These are phyloP conservation scores for Nitzschia sp. DNA, from an alignment of 108 stramenopile genomes.

Conservation along the genomic window DNA sequence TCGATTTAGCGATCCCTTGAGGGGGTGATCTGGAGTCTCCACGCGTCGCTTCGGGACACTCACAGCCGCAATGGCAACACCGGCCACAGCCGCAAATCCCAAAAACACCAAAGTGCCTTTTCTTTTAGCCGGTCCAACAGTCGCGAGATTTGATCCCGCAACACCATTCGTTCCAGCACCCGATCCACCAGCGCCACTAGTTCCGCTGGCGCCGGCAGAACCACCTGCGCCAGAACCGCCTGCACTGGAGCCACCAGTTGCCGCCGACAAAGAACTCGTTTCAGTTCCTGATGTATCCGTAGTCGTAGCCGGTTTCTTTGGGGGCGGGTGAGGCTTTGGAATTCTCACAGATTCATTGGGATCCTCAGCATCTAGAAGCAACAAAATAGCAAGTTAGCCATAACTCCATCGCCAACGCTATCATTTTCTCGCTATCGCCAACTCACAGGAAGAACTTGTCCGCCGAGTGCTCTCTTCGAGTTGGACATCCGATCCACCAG, in stretches of 20 bases:
- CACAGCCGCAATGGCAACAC: constrained; percentile 33
- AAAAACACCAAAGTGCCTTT: constrained; percentile 12
- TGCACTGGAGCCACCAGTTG: constrained; percentile 1
- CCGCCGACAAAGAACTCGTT: not conserved
- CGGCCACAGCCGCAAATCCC: constrained; percentile 32
- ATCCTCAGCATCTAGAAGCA: not conserved
- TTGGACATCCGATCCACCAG: constrained; percentile 5
- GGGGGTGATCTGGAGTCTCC: constrained; percentile 32
- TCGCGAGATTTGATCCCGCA: not conserved
- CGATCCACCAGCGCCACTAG: constrained; percentile 6
- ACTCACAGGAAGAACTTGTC: not conserved
- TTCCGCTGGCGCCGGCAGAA: not conserved
- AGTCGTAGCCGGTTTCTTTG: constrained; percentile 2
- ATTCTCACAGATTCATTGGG: not conserved
- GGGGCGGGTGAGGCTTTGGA: constrained; percentile 7
- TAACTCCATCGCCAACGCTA: too few species aligned
- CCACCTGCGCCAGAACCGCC: too few species aligned
- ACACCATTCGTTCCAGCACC: not conserved
- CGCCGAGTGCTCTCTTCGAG: not conserved
- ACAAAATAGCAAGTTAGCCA: too few species aligned
- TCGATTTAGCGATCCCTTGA: constrained; percentile 36
- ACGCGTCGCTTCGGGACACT: constrained; percentile 26
- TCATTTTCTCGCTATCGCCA: not conserved
- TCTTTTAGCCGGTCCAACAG: constrained; percentile 1
- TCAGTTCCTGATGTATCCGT: not conserved